phyloP scores from a whole-genome alignment of 78 protist genomes.

The Cavenderia fasciculata region DNA sequence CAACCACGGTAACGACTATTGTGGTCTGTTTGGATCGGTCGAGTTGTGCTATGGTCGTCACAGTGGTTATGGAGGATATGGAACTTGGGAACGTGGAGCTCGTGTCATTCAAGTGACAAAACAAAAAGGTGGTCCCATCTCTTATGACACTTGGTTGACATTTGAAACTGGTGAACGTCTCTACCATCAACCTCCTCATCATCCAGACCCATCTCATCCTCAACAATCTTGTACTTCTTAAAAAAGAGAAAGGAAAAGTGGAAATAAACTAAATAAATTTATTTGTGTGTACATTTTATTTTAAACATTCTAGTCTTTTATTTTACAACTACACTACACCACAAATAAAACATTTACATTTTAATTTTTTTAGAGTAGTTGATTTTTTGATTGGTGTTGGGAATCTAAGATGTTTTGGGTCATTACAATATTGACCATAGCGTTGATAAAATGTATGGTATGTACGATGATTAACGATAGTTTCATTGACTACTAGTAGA shows the following conservation, averaged over 20 bases:
- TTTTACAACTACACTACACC: too few relatives aligned
- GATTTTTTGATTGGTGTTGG: too few relatives aligned
- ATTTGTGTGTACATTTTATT: too few relatives aligned
- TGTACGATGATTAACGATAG: too few relatives aligned
- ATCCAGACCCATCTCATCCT: slow-evolving; percentile 6
- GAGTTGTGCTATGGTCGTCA: slow-evolving; percentile 65
- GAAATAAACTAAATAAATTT: too few relatives aligned
- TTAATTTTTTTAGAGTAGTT: too few relatives aligned
- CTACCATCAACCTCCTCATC: slow-evolving; percentile 2
- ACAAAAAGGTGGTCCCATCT: not conserved
- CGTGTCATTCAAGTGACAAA: slow-evolving; percentile 4
- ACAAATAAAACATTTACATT: too few relatives aligned
- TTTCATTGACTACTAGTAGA: too few relatives aligned
- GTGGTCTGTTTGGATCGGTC: slow-evolving; percentile 1
- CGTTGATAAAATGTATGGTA: too few relatives aligned
- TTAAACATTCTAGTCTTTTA: too few relatives aligned
- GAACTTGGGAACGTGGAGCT: slow-evolving; percentile 76
- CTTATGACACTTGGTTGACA: slow-evolving; percentile 9
- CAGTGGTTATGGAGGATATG: slow-evolving; percentile 66
- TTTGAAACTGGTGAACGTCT: slow-evolving; percentile 32
- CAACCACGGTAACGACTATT: slow-evolving; percentile 73
- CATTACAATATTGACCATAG: too few relatives aligned
- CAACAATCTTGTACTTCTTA: not conserved
- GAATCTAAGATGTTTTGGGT: too few relatives aligned
- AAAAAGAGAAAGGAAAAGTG: not conserved